phyloP scores from a whole-genome alignment of 2,329 filamentous ascomycete species.

The Sclerotinia subarctica region DNA sequence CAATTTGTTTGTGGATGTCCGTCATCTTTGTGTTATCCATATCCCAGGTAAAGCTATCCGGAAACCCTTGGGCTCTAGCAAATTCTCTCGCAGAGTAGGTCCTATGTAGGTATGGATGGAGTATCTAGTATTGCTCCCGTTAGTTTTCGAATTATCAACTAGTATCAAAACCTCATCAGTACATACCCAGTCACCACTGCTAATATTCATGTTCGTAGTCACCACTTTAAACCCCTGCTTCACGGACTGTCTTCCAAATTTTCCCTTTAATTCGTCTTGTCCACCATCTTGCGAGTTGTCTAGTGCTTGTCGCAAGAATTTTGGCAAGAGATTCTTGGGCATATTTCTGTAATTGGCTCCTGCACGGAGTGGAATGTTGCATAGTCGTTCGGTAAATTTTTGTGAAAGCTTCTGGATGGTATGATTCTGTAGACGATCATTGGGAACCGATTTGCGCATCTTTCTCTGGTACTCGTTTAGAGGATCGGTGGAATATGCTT shows the following conservation, averaged over 20 bases:
- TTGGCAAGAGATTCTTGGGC: background rate
- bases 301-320: background rate
- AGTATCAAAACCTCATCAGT: too few relatives aligned
- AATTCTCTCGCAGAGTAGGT: slow-evolving; percentile 23
- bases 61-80: slow-evolving; percentile 25
- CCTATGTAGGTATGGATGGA: slow-evolving; percentile 25
- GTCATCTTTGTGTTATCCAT: background rate
- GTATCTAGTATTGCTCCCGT: slow-evolving; percentile 6
- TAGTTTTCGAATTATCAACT: background rate
- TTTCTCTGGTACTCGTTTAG: slow-evolving; percentile 24
- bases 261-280: background rate
- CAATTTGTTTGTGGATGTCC: slow-evolving; percentile 17
- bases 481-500: slow-evolving; percentile 17
- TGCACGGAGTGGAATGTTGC: slow-evolving; percentile 20
- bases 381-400: slow-evolving; percentile 9
- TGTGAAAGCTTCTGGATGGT: background rate
- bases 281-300: too few relatives aligned
- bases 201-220: background rate
- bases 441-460: background rate
- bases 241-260: background rate
- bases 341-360: slow-evolving; percentile 17
- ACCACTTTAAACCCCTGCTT: slow-evolving; percentile 5
- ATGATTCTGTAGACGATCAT: slow-evolving; percentile 22
- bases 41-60: slow-evolving; percentile 26
- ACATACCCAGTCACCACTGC: slow-evolving; percentile 7